A percentile compares a stretch with the other conserved stretches of the same genome.
Evolutionary conservation across 306 rosid species (phyloP).

Genomic region (Hylodesmum podocarpum): DNA sequence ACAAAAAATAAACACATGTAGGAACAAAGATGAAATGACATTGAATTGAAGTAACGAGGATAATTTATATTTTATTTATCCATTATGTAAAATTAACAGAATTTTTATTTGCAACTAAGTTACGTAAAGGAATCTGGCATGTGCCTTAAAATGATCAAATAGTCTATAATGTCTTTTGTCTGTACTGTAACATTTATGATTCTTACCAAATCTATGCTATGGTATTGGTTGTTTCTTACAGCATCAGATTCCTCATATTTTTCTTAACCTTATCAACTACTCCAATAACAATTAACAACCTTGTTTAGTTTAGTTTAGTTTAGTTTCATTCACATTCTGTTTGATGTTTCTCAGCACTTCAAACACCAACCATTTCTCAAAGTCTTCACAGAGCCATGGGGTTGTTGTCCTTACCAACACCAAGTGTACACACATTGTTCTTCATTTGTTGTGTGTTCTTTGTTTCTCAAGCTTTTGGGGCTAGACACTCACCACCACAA

Average conservation of each 20-base stretch:
- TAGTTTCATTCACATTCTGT: background rate
- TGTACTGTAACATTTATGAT: background rate
- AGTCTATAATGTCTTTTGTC: background rate
- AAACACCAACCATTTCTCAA: background rate
- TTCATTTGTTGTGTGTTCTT: slow-evolving; percentile 26
- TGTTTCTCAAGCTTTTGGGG: slow-evolving; percentile 27
- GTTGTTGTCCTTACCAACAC: slow-evolving; percentile 1
- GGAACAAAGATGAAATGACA: background rate
- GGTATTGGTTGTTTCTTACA: slow-evolving; percentile 4
- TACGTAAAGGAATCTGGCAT: background rate
- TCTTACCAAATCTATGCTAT: background rate
- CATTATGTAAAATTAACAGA: background rate
- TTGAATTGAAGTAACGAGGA: background rate
- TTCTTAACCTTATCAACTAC: background rate
- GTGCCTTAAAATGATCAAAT: background rate
- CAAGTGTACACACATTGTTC: slow-evolving; percentile 1
- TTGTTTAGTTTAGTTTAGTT: too few species aligned
- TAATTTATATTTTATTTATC: background rate
- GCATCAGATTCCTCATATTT: background rate
- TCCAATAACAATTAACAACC: background rate
- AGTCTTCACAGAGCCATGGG: slow-evolving; percentile 23
- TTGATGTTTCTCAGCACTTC: background rate
- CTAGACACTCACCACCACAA: slow-evolving; percentile 19
- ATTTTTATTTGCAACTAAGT: background rate
- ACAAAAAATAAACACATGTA: background rate